Evolutionary conservation across 169 alveolate genomes (phyloP).

Genomic region (Blepharisma undulans): DNA sequence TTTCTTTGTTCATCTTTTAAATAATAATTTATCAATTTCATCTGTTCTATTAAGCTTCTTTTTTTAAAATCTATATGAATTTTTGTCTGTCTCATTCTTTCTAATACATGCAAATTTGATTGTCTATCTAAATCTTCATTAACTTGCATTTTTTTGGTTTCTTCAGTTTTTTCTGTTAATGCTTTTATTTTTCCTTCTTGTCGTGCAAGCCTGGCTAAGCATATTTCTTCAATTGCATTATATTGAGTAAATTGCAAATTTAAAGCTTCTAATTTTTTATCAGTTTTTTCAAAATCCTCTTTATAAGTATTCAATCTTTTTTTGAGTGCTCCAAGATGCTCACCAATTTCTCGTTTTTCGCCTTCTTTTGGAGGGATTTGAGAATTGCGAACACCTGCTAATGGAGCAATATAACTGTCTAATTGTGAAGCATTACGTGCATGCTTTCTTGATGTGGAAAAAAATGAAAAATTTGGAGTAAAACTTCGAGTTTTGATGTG

Average conservation of each 20-base stretch:
- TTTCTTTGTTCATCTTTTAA: not conserved
- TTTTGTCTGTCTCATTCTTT: slow-evolving; percentile 12
- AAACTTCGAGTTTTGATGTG: not conserved
- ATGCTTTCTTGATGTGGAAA: not conserved
- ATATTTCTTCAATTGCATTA: not conserved
- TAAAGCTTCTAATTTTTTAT: not conserved
- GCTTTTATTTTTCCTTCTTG: not conserved
- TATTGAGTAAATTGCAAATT: not conserved
- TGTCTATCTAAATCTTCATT: not conserved
- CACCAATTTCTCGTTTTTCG: not conserved
- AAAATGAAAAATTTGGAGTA: not conserved
- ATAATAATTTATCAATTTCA: not conserved
- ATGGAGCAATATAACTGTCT: not conserved
- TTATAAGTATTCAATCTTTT: not conserved
- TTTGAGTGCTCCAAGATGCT: not conserved
- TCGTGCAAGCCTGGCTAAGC: not conserved
- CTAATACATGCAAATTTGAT: not conserved
- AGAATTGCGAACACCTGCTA: not conserved
- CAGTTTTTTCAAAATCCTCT: not conserved
- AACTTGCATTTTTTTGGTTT: not conserved
- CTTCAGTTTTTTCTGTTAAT: not conserved
- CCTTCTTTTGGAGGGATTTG: not conserved
- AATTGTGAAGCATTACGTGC: not conserved
- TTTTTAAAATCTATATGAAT: slow-evolving; percentile 21
- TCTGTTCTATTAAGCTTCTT: not conserved